Base-by-base conservation (phyloP, 179 eudicot genomes). In the Beta lomatogona region DNA sequence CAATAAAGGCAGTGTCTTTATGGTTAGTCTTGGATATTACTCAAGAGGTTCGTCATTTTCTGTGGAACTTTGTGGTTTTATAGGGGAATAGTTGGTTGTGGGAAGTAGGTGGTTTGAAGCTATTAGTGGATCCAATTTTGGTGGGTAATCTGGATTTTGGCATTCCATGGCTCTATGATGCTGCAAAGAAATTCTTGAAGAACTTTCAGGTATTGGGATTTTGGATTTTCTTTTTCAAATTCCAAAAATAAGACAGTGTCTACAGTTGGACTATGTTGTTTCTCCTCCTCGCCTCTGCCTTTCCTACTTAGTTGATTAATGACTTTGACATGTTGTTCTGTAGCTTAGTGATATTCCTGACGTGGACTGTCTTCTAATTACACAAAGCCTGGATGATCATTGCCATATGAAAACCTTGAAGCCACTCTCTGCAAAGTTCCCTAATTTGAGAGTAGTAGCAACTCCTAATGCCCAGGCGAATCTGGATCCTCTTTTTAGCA, bases 61-160 rank as follows among this genome's bases (percentile, higher is more conserved):
- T 18, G 8, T 19, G 66, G 44, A 31, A 58, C 13, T 73, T 57
- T 22, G 59, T 50, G 64, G 73, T 46, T 78, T 63, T 73, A 70
- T 77, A 95, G 98, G 98, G 95, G 52, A 95, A 95, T 86, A 92
- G 95, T 80, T 95, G 98, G 98, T 84, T 95, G 81, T 95, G 98
- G 98, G 98, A 93, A 86, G 93, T 92, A 16, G 84, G 86, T 85
- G 94, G 97, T 14, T 77, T 88, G 85, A 92, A 88, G 85, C 83
- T 95, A 72, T 84, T 95, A 91, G 97, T 95, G 58, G 98, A 95
- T 86, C 98, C 98, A 68, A 90, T 95, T 77, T 87, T 95, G 89
- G 98, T 91, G 77, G 98, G 98, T 79, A 93, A 91, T 86, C 87
- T 95, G 90, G 97, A 95, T 88, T 95, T 95, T 80, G 98, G 98